Conservation (phyloP, 2,329 filamentous ascomycete species). For the Cadophora malorum region DNA sequence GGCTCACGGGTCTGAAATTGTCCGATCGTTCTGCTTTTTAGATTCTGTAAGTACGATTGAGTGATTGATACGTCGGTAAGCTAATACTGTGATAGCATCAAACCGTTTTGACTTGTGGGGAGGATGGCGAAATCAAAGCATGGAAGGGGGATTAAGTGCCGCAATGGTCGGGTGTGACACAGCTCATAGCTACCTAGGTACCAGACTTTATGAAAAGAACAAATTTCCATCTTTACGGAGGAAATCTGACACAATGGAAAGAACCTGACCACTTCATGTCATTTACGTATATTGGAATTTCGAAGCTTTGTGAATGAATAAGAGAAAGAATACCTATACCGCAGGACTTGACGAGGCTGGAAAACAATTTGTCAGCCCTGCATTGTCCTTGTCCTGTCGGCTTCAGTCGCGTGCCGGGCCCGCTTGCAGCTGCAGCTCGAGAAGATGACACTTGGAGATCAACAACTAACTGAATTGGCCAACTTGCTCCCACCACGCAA, state of each 20-base stretch:
- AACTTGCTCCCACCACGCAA: slow-evolving; percentile 24
- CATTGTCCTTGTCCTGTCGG: background rate
- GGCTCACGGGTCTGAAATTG: slow-evolving; percentile 68
- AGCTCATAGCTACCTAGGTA: background rate
- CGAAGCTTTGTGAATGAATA: no score
- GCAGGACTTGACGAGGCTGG: background rate
- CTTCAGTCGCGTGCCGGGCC: slow-evolving; percentile 8
- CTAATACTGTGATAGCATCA: slow-evolving; percentile 37
- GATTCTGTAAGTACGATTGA: slow-evolving; percentile 54
- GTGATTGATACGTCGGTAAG: background rate
- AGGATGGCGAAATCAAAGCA: slow-evolving; percentile 49
- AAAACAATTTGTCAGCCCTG: background rate
- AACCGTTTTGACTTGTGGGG: slow-evolving; percentile 49
- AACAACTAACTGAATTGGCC: slow-evolving; percentile 18
- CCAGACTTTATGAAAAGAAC: background rate
- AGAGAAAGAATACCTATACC: background rate
- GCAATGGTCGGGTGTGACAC: background rate
- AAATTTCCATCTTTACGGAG: background rate
- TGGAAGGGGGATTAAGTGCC: slow-evolving; percentile 45
- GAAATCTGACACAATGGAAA: background rate
- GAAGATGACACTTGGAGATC: slow-evolving; percentile 22
- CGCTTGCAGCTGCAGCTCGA: slow-evolving; percentile 21
- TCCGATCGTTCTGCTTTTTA: slow-evolving; percentile 68
- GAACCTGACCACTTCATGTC: background rate
- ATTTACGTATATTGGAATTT: background rate